phyloP scores from a whole-genome alignment of 2,329 filamentous ascomycete genomes.

The Arthrobotrys conoides region DNA sequence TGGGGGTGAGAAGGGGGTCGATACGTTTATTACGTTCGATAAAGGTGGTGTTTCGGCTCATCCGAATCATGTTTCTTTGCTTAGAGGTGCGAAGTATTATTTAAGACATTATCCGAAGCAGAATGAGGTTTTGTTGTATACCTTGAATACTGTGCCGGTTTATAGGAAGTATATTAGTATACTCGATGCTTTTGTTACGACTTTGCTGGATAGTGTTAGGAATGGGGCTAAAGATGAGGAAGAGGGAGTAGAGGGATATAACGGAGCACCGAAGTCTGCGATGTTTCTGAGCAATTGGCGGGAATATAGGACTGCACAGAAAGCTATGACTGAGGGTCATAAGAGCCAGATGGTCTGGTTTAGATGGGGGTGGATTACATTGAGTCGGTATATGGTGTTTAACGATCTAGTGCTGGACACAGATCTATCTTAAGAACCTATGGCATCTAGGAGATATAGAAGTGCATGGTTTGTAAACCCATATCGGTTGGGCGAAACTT shows the following conservation, averaged over 20 bases:
- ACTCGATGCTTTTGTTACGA: constrained; percentile 80
- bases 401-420: constrained; percentile 82
- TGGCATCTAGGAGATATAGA: neutral
- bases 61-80: constrained; percentile 92
- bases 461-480: neutral
- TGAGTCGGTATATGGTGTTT: constrained; percentile 94
- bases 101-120: constrained; percentile 67
- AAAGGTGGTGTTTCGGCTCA: constrained; percentile 84
- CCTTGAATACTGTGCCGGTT: constrained; percentile 80
- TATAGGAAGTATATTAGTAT: constrained; percentile 85
- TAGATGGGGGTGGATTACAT: constrained; percentile 90
- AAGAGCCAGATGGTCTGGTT: constrained; percentile 99
- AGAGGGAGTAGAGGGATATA: constrained; percentile 40
- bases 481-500: neutral
- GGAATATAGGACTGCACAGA: constrained; percentile 78
- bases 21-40: constrained; percentile 93
- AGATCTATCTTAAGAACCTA: neutral
- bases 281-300: constrained; percentile 79
- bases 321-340: constrained; percentile 90
- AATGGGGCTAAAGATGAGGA: constrained; percentile 27
- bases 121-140: constrained; percentile 76
- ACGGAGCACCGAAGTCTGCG: constrained; percentile 65
- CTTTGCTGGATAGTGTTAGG: constrained; percentile 68
- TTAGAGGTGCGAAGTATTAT: constrained; percentile 83
- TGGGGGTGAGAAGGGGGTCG: constrained; percentile 73